These are phyloP conservation scores for Arthrobotrys musiformis DNA, from an alignment of 2,329 filamentous ascomycete genomes.

Conservation along the genomic window DNA sequence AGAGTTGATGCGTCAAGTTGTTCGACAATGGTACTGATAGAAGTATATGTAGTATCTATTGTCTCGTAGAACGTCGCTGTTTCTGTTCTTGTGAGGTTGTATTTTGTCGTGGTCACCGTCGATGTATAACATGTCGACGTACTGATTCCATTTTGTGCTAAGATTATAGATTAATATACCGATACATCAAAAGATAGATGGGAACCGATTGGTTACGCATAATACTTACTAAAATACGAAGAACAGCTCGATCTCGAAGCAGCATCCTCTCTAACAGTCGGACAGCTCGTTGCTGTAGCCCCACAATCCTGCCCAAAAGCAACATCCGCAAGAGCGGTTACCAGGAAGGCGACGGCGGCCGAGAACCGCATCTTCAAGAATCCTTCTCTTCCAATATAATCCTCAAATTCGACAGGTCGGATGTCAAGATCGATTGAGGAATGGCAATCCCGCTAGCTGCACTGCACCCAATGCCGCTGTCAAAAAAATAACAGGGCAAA, in stretches of 20 bases:
- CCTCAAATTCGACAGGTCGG: not conserved
- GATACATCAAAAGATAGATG: too few relatives aligned
- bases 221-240: slow-evolving; percentile 25
- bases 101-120: not conserved
- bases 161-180: not conserved
- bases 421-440: not conserved
- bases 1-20: not conserved
- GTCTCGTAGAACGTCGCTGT: not conserved
- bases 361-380: not conserved
- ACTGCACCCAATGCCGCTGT: not conserved
- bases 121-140: slow-evolving; percentile 13
- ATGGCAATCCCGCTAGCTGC: not conserved
- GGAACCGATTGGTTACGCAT: not conserved
- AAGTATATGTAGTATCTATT: not conserved
- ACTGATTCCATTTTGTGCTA: slow-evolving; percentile 1
- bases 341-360: not conserved
- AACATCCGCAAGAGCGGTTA: not conserved
- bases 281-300: not conserved
- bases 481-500: not conserved
- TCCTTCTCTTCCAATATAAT: not conserved
- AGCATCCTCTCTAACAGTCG: not conserved
- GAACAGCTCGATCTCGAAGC: slow-evolving; percentile 14
- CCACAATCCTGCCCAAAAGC: slow-evolving; percentile 6
- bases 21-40: not conserved
- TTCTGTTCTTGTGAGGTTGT: slow-evolving; percentile 1